Conservation (phyloP, 768 basidiomycete species). For the Suillus brevipes region DNA sequence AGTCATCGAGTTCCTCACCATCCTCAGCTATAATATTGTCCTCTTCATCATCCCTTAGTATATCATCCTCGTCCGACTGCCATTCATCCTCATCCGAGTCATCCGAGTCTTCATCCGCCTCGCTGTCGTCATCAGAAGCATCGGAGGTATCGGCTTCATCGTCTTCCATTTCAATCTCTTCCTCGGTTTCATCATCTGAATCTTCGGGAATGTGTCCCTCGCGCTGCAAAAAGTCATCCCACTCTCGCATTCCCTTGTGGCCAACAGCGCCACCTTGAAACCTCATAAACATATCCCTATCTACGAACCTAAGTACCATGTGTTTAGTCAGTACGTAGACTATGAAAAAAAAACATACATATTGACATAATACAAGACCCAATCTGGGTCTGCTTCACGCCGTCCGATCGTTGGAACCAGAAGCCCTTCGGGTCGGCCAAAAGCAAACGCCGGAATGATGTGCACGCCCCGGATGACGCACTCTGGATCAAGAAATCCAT, state of each 20-base stretch:
- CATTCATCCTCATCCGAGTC: neutral
- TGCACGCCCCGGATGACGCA: constrained; percentile 41
- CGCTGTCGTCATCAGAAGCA: no score
- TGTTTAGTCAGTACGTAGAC: neutral
- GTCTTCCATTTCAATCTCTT: no score
- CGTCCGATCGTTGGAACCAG: constrained; percentile 6
- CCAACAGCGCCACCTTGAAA: constrained; percentile 32
- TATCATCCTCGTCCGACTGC: neutral
- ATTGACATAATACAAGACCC: constrained; percentile 32
- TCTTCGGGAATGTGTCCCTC: neutral
- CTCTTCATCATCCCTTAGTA: neutral
- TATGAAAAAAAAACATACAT: constrained; percentile 21
- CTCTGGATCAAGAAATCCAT: constrained; percentile 48
- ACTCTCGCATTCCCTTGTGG: constrained; percentile 21
- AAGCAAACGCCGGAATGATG: constrained; percentile 41
- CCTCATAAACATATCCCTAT: constrained; percentile 33
- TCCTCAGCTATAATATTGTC: neutral
- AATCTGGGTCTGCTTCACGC: constrained; percentile 26
- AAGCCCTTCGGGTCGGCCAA: constrained; percentile 17
- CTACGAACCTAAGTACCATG: constrained; percentile 33
- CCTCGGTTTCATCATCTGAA: neutral
- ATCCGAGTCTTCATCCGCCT: no score
- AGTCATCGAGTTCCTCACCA: neutral
- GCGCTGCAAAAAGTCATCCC: constrained; percentile 7
- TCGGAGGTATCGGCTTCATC: no score